These are phyloP conservation scores for Sporothrix brasiliensis DNA, from an alignment of 2,329 filamentous ascomycete species.

Conservation along the genomic window DNA sequence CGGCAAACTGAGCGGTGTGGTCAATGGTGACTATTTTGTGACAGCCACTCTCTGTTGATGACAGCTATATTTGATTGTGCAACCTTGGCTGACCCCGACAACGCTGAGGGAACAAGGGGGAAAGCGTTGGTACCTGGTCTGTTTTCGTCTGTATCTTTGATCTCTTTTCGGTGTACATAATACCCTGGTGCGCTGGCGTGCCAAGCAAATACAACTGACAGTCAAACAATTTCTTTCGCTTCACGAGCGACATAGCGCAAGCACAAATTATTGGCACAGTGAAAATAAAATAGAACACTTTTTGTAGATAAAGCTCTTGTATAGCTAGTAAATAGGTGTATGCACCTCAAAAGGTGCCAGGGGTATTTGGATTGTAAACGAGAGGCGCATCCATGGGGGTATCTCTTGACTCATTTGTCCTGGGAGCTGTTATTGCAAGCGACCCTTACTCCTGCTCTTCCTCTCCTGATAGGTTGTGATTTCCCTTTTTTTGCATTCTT, in stretches of 20 bases:
- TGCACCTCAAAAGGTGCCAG: conserved; percentile 25
- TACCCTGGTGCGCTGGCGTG: conserved; percentile 9
- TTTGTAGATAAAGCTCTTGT: neutral
- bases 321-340: neutral
- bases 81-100: neutral
- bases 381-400: conserved; percentile 28
- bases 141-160: neutral
- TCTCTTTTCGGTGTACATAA: neutral
- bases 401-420: conserved; percentile 18
- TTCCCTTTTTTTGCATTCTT: neutral
- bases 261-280: neutral
- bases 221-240: neutral
- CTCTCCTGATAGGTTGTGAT: neutral
- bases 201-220: conserved; percentile 19
- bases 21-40: neutral
- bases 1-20: neutral
- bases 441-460: neutral
- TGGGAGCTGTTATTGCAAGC: neutral
- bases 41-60: neutral
- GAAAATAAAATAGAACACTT: neutral
- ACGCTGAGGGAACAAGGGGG: neutral
- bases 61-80: neutral
- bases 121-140: neutral
- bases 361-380: conserved; percentile 30
- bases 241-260: neutral